Evolutionary conservation across 345 rosid genomes (phyloP), one percentile per base, ranked within the genome.

Genomic region (Hibiscus syriacus): DNA sequence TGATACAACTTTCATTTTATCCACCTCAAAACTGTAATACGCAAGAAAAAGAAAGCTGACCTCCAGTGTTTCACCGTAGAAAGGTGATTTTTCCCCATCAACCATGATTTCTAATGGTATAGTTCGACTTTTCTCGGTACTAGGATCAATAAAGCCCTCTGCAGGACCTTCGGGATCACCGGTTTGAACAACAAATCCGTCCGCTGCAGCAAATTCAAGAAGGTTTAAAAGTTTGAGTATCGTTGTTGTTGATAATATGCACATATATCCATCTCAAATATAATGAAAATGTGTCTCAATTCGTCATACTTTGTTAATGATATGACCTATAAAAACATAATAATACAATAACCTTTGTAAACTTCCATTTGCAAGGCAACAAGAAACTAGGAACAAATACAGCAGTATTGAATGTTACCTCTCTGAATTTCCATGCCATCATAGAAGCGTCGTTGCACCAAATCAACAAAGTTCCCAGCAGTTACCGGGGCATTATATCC

Each of bases 161-260:
- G 97, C 95, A 17, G 97, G 99, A 64, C 99, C 99, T 55, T 83
- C 95, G 14, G 99, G 99, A 86, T 94, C 99, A 46, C 97, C 97
- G 6, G 97, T 94, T 79, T 94, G 99, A 41, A 94, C 96, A 70
- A 94, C 99, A 78, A 94, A 94, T 25, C 99, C 99, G 77, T 94
- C 99, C 73, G 97, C 99, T 94, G 89, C 79, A 77, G 66, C 67
- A 49, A 57, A 67, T 66, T 19, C 30, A 34, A 52, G 38, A 39
- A 69, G 56, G 50, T 13, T 16, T 50, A 50, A 61, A 61, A 26
- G 2, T 60, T 23, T 36, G 9, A 2, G 2, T 0, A 39, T 62
- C 3, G 14, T 9, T n/a, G 52, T n/a, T 46, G 20, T 46, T 17
- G 19, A n/a, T 46, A 46, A 29, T 49, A 34, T 19, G 43, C 10